Evolutionary conservation across 768 basidiomycete species (phyloP).

Genomic region (Mrakia gelida): DNA sequence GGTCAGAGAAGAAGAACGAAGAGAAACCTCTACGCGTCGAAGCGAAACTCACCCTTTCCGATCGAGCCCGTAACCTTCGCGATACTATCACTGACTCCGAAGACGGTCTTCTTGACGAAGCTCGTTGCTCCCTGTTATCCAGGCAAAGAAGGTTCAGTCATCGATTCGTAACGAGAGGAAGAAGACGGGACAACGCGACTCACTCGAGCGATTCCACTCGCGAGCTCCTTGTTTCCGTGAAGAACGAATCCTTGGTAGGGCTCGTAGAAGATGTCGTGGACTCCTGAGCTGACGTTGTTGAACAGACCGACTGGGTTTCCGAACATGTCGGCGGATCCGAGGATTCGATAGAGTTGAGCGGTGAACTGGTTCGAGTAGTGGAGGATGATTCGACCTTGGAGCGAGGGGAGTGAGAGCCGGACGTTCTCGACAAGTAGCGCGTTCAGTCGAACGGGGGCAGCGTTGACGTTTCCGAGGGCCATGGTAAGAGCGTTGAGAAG

Average conservation of each 20-base stretch:
- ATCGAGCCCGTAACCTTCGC: slow-evolving; percentile 98
- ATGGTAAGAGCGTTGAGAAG: slow-evolving; percentile 92
- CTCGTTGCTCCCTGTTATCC: slow-evolving; percentile 78
- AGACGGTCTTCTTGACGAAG: slow-evolving; percentile 98
- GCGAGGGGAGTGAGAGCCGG: slow-evolving; percentile 75
- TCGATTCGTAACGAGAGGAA: not conserved
- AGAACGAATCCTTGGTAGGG: slow-evolving; percentile 95
- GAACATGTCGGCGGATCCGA: slow-evolving; percentile 93
- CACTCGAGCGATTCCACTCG: slow-evolving; percentile 90
- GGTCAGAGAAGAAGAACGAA: not conserved
- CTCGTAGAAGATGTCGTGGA: slow-evolving; percentile 97
- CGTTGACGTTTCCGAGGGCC: slow-evolving; percentile 95
- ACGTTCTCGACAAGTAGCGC: slow-evolving; percentile 91
- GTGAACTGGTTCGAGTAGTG: slow-evolving; percentile 93
- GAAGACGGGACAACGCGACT: slow-evolving; percentile 6
- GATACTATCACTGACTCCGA: slow-evolving; percentile 89
- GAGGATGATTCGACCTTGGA: slow-evolving; percentile 76
- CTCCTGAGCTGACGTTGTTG: slow-evolving; percentile 95
- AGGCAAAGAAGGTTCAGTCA: not conserved
- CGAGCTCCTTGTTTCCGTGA: slow-evolving; percentile 91
- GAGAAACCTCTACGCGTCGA: not conserved
- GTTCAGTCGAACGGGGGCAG: slow-evolving; percentile 89
- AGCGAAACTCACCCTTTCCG: slow-evolving; percentile 66
- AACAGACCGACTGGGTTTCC: slow-evolving; percentile 91
- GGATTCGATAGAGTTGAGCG: slow-evolving; percentile 88